phyloP scores from a whole-genome alignment of 2,329 filamentous ascomycete genomes.

The Colletotrichum echinochloae region DNA sequence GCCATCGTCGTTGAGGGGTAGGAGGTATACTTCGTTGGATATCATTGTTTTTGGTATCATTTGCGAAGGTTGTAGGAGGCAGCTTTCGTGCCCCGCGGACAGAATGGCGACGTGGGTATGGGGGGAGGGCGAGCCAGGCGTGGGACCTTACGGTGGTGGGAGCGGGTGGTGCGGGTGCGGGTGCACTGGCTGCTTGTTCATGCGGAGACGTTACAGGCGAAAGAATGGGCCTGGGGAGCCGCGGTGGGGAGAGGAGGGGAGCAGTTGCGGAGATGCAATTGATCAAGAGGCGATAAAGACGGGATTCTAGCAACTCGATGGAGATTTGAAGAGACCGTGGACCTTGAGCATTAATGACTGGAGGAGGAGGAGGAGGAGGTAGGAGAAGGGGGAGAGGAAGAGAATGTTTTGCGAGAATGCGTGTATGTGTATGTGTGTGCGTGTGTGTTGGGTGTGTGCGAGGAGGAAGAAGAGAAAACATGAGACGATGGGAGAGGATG shows the following conservation, averaged over 20 bases:
- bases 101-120: constrained; percentile 27
- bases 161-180: neutral
- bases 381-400: neutral
- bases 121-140: neutral
- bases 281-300: constrained; percentile 1
- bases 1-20: constrained; percentile 92
- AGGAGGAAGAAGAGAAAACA: neutral
- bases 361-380: neutral
- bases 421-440: neutral
- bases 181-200: constrained; percentile 32
- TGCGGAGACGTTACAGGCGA: constrained; percentile 36
- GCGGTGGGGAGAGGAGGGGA: neutral
- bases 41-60: constrained; percentile 73
- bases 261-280: constrained; percentile 2
- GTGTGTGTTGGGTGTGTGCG: neutral
- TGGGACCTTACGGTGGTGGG: constrained; percentile 4
- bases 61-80: constrained; percentile 45
- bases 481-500: constrained; percentile 17
- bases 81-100: constrained; percentile 42
- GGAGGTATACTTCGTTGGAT: constrained; percentile 82
- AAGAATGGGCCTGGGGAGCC: constrained; percentile 26
- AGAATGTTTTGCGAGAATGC: constrained; percentile 6
- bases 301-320: neutral
- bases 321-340: constrained; percentile 4
- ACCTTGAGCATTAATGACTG: constrained; percentile 1